Evolutionary conservation across 768 basidiomycete genomes (phyloP), one percentile per base, ranked within the genome.

Genomic region (Hygrophoropsis aurantiaca): DNA sequence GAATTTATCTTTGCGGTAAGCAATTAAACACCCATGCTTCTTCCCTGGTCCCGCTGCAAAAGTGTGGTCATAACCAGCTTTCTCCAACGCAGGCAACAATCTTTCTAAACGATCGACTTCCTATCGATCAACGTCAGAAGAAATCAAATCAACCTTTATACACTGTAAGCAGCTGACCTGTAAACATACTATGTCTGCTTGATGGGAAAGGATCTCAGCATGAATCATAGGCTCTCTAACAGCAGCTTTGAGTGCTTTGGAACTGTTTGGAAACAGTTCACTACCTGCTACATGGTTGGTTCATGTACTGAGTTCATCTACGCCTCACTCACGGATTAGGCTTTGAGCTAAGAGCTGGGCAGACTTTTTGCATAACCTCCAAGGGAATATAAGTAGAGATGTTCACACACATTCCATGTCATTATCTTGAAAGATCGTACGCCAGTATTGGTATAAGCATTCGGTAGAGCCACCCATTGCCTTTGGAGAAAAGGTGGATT

Each of bases 71-170:
- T 93, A 94, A 9, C 81, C 80, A 11, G 81, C 81, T 25, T 70
- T 61, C 37, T 85, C 75, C 6, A 95, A 74, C 18, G 74, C 69
- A 1, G 89, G 88, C 18, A 85, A 64, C 16, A 94, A 71, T 54
- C 81, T 85, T 27, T 86, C 82, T 20, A 93, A 70, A 32, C 84
- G 75, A 58, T 95, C 94, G 7, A 93, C 91, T 74, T 97, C 94
- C 91, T 97, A 60, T 21, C 18, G 23, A 42, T 38, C 33, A 42
- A 27, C 26, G 19, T 32, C 37, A 24, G 42, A 42, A 40, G 44
- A 41, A 34, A 39, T n/a, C 30, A 45, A 27, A 7, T 20, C 34
- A 26, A 35, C 19, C 23, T 27, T 15, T 34, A 18, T 21, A 20
- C 32, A 11, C 26, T 19, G 15, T 44, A 47, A 19, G 23, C 23